Evolutionary conservation across 768 basidiomycete genomes (phyloP), one percentile per base, ranked within the genome.

Genomic region (Suillus subalutaceus): DNA sequence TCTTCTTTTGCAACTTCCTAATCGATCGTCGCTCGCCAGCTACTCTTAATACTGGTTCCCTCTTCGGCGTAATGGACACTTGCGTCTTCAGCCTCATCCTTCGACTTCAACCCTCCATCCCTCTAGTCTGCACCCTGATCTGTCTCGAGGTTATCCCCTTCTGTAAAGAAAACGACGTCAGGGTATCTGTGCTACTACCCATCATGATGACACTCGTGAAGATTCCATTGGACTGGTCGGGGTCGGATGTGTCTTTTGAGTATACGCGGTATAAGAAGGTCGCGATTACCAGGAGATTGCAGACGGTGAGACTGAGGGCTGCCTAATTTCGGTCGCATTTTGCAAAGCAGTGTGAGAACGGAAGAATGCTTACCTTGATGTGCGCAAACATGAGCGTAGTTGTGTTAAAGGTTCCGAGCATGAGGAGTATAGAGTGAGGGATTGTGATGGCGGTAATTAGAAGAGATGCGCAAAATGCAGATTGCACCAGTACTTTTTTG

Each of bases 131-230:
- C 46, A n/a, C n/a, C n/a, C 4, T 48, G 12, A 6, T n/a, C n/a
- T 48, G 46, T n/a, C n/a, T 48, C n/a, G 46, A 48, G 46, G 46
- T 48, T 38, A 99, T 40, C 38, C 8, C 23, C 4, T 26, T 38
- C 16, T 40, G 38, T 16, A 9, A 12, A 18, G 38, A 40, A 37
- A 18, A 4, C 16, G 38, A 59, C 7, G 6, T 26, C 15, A 12
- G 4, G 23, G 57, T 1, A 37, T 58, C 10, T 4, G 38, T 40
- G 57, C 15, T 26, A 9, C 16, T 2, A 7, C 7, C 20, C 9
- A 40, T 9, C 52, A 53, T 2, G 23, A 59, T 3, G 8, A 59
- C 8, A 6, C 23, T 40, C 15, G 57, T 26, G 38, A 59, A 40
- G 16, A 59, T 23, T 23, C 16, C 57, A 23, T 40, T 23, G 12